phyloP scores from a whole-genome alignment of 805 yeast species.

The Ogataea degrootiae region DNA sequence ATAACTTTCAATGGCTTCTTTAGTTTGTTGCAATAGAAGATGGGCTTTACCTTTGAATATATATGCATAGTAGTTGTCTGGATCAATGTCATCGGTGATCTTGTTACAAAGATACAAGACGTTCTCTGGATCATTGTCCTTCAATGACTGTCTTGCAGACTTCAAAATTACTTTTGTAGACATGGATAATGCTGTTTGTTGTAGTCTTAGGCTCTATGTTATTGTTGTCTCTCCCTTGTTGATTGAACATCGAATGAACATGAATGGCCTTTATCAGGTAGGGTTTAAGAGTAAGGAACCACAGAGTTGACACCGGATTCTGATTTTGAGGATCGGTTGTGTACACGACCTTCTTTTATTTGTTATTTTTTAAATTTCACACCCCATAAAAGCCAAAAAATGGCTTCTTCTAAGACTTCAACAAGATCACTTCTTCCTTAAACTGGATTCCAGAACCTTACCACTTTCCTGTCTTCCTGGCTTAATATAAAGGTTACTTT shows the following conservation, averaged over 20 bases:
- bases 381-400: too few species aligned
- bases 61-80: slow-evolving; percentile 57
- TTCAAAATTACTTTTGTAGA: slow-evolving; percentile 31
- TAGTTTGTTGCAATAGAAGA: slow-evolving; percentile 37
- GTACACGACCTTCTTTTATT: too few species aligned
- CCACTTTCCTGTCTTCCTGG: slow-evolving; percentile 34
- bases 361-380: too few species aligned
- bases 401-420: slow-evolving; percentile 19
- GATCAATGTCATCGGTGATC: slow-evolving; percentile 51
- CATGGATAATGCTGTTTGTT: too few species aligned
- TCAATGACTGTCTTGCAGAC: slow-evolving; percentile 48
- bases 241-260: too few species aligned
- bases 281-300: too few species aligned
- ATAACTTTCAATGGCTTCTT: slow-evolving; percentile 41
- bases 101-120: slow-evolving; percentile 54
- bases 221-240: too few species aligned
- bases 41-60: slow-evolving; percentile 70
- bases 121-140: slow-evolving; percentile 53
- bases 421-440: slow-evolving; percentile 45
- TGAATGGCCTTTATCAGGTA: too few species aligned
- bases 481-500: slow-evolving; percentile 46
- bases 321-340: too few species aligned
- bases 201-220: too few species aligned
- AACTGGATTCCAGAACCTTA: slow-evolving; percentile 51
- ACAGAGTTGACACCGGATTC: too few species aligned